Evolutionary conservation across 257 asterid genomes (phyloP).

Genomic region (Eucommia ulmoides): DNA sequence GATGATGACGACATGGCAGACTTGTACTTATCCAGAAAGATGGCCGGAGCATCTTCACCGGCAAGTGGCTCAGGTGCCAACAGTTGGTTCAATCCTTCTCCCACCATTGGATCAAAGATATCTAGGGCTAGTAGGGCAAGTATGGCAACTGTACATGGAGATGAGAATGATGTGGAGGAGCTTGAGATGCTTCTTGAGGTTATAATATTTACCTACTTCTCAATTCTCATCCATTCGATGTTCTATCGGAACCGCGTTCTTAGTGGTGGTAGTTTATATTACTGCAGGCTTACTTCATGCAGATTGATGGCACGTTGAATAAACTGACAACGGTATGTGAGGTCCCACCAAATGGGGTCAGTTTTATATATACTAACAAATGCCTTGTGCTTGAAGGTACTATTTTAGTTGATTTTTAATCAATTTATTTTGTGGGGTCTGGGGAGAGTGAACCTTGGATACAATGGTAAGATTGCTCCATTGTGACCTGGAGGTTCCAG

Average conservation of each 20-base stretch:
- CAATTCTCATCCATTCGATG: not conserved
- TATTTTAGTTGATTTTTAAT: too few species aligned
- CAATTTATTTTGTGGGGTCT: too few species aligned
- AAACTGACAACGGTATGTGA: constrained; percentile 74
- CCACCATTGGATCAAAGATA: constrained; percentile 78
- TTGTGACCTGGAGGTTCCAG: too few species aligned
- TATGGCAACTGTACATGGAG: constrained; percentile 70
- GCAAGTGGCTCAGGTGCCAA: constrained; percentile 75
- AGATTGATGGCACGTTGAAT: constrained; percentile 78
- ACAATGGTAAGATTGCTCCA: too few species aligned
- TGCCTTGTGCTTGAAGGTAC: too few species aligned
- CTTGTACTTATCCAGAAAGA: constrained; percentile 80
- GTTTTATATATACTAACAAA: too few species aligned
- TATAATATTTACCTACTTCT: not conserved
- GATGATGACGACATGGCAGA: constrained; percentile 98
- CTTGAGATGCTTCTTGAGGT: constrained; percentile 97
- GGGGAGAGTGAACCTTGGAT: too few species aligned
- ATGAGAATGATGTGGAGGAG: constrained; percentile 83
- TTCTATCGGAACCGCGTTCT: not conserved
- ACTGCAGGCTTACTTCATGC: constrained; percentile 96
- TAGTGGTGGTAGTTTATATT: not conserved
- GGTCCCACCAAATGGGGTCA: too few species aligned
- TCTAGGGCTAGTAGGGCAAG: constrained; percentile 86
- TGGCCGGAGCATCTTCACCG: constrained; percentile 51
- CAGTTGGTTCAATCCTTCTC: constrained; percentile 62